Base-by-base conservation (phyloP, 23 red algal species). In the Chondrus crispus region DNA sequence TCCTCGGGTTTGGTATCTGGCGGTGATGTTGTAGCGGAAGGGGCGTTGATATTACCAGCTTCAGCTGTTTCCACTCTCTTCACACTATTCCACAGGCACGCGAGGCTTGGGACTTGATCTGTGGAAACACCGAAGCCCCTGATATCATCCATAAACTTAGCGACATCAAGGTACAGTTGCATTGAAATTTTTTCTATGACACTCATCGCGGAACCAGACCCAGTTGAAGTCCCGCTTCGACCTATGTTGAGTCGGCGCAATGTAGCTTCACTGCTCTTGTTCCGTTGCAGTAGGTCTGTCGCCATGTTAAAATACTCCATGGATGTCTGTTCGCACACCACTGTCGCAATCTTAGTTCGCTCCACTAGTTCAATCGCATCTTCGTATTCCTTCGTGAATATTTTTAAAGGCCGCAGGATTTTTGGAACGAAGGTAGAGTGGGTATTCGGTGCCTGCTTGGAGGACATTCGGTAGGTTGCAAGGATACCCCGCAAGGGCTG, bases 381-480 rank as follows among this genome's bases (percentile, higher is more conserved):
- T 30, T 84, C 50, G 41, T 93, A 39, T 55, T 98, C 95, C 13
- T 83, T 87, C 9, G 88, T n/a, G 37, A 98, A 93, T 12, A 80
- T 84, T 52, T 63, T 62, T 66, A 99, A 76, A 50, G 94, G 97
- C 62, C 86, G 66, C 5, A 96, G 72, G 37, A 99, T 92, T 47
- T 88, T 91, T 42, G 81, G 86, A 28, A 99, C 90, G 79, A 99
- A 99, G 13, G 86, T 88, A 30, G 83, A 93, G n/a, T 85, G 72
- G 35, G 81, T 64, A 6, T 86, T 96, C 5, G 97, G 97, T 30
- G 84, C 43, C 80, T 95, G 94, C 70, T 95, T 96, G 41, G 87
- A 96, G 20, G 94, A 88, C 94, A 96, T 96, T 32, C 97, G 91
- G 54, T 99, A 99, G 10, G 97, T 93, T 43, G 94, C 97, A 18